Percentiles rank a stretch among this genome's conserved stretches.
Conservation (phyloP, 768 basidiomycete species). For the Boletus vinaceobasis region DNA sequence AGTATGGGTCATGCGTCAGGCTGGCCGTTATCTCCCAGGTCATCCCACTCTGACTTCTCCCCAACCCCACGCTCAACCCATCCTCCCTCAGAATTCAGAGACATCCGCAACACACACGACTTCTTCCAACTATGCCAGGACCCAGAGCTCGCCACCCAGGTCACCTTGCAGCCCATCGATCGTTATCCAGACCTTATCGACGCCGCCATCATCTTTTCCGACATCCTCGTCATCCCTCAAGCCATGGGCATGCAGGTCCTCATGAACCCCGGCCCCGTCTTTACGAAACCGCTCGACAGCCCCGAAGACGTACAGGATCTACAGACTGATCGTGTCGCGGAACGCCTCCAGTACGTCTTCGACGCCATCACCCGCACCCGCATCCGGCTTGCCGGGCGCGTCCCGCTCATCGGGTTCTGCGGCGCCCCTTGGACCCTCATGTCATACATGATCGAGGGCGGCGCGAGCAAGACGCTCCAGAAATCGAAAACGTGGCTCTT, state of each 20-base stretch:
- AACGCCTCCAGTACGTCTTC: slow-evolving; percentile 89
- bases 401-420: slow-evolving; percentile 95
- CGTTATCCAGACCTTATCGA: slow-evolving; percentile 85
- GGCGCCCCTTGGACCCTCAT: slow-evolving; percentile 99
- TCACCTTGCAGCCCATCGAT: slow-evolving; percentile 92
- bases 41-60: slow-evolving; percentile 8
- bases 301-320: slow-evolving; percentile 72
- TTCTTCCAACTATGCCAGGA: slow-evolving; percentile 96
- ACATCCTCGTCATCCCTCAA: slow-evolving; percentile 97
- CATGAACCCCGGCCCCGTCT: slow-evolving; percentile 91
- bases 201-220: slow-evolving; percentile 96
- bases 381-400: slow-evolving; percentile 74
- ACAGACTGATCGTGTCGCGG: slow-evolving; percentile 67
- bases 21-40: slow-evolving; percentile 94
- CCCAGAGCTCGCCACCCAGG: slow-evolving; percentile 80
- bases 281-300: slow-evolving; percentile 79
- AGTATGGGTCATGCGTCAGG: slow-evolving; percentile 99
- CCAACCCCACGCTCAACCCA: neutral
- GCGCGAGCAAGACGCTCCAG: slow-evolving; percentile 84
- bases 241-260: slow-evolving; percentile 94
- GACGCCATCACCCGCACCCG: slow-evolving; percentile 87
- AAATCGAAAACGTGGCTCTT: slow-evolving; percentile 95
- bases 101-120: slow-evolving; percentile 78
- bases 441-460: slow-evolving; percentile 98
- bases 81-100: slow-evolving; percentile 70